Evolutionary conservation across 345 rosid genomes (phyloP), one percentile per base, ranked within the genome.

Genomic region (Nephelium lappaceum): DNA sequence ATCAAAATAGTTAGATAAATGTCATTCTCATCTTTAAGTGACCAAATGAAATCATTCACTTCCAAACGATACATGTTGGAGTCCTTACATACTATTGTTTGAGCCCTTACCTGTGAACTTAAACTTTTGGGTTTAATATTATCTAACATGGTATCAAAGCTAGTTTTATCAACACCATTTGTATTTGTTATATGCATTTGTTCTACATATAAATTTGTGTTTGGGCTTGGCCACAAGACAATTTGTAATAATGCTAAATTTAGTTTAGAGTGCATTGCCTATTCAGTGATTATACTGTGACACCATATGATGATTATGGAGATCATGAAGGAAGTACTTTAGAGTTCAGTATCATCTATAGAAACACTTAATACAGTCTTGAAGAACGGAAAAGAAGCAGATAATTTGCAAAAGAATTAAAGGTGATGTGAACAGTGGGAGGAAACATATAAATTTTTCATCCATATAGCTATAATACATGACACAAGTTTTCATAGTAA

Each of bases 1-100:
- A 81, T 81, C 62, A 78, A 81, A 24, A 68, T n/a, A 42, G 64
- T 61, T 65, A 80, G 72, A 73, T 69, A 57, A 75, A 82, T 15
- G 51, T 19, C 9, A 18, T 57, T 53, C 74, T 25, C 31, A 39
- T 38, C 60, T 49, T 70, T 27, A 11, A 16, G 41, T 24, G 42
- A n/a, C 24, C 9, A 27, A 1, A 47, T 16, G 14, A 21, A 15
- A 70, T 47, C 75, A 71, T 43, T 51, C 41, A 1, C 55, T 53
- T 12, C 61, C 64, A 31, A 2, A 25, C 2, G 58, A 71, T 71
- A 14, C 61, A 36, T 71, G 41, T 53, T 15, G 14, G 27, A 21
- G 14, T 60, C 25, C 11, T 19, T 21, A 23, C 9, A 60, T 60
- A 19, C 24, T 7, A 60, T 60, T 60, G 64, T 60, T 60, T 60